Evolutionary conservation across 192 early-diverging fungal species (phyloP).

Genomic region (Coemansia sp.): DNA sequence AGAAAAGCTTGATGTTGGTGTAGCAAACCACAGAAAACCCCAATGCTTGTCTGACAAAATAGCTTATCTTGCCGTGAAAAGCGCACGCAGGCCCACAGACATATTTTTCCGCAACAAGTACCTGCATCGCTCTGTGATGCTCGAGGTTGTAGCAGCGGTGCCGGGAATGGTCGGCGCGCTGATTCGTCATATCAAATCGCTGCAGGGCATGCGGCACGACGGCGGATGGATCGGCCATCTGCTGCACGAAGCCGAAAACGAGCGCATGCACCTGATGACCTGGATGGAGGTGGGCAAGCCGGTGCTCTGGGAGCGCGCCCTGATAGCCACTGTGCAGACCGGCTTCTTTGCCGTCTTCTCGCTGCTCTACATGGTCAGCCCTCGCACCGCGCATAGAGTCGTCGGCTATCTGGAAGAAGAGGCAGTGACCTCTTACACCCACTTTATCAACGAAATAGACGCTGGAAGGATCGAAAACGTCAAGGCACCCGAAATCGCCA

Average conservation of each 20-base stretch:
- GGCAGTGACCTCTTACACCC: conserved; percentile 88
- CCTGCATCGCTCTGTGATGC: conserved; percentile 75
- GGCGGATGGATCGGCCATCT: conserved; percentile 89
- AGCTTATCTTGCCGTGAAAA: conserved; percentile 65
- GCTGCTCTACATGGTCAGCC: conserved; percentile 75
- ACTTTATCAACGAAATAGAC: conserved; percentile 85
- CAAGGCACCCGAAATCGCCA: conserved; percentile 82
- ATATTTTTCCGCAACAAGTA: conserved; percentile 76
- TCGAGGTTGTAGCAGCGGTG: conserved; percentile 75
- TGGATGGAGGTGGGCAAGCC: conserved; percentile 77
- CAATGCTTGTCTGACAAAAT: conserved; percentile 59
- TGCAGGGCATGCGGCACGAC: conserved; percentile 78
- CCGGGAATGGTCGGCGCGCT: conserved; percentile 91
- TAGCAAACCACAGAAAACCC: conserved; percentile 64
- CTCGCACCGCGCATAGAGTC: conserved; percentile 83
- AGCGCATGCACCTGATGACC: conserved; percentile 73
- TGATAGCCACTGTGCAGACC: conserved; percentile 82
- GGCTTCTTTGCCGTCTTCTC: conserved; percentile 92
- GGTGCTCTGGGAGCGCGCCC: conserved; percentile 59
- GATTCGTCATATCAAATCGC: conserved; percentile 76
- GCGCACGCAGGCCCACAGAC: conserved; percentile 65
- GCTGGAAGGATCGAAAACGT: conserved; percentile 67
- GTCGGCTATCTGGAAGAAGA: conserved; percentile 93
- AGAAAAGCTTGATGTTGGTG: conserved; percentile 63
- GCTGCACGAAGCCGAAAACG: conserved; percentile 91